These are phyloP conservation scores for Penicillium bialowiezense DNA, from an alignment of 495 filamentous ascomycete genomes.

Conservation along the genomic window DNA sequence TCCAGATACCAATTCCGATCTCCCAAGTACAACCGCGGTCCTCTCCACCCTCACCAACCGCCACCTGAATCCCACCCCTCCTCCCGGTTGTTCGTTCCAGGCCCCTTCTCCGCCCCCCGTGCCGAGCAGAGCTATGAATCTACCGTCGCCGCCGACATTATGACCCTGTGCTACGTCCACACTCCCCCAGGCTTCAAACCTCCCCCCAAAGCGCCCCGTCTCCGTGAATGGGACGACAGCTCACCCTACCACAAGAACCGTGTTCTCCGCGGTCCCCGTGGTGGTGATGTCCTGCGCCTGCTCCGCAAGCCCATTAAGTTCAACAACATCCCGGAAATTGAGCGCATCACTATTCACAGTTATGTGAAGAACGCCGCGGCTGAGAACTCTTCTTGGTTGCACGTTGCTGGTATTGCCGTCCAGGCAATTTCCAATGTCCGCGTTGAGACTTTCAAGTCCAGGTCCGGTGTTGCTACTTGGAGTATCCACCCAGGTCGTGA, in stretches of 20 bases:
- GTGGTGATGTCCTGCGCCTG: conserved; percentile 63
- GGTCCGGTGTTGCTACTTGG: conserved; percentile 64
- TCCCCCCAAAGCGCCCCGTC: conserved; percentile 61
- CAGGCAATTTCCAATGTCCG: conserved; percentile 84
- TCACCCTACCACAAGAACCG: conserved; percentile 94
- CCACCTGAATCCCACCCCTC: conserved; percentile 78
- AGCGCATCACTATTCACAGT: conserved; percentile 75
- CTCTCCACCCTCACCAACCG: conserved; percentile 87
- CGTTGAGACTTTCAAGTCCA: conserved; percentile 64
- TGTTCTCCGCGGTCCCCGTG: conserved; percentile 76
- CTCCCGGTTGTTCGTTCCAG: conserved; percentile 86
- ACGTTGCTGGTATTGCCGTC: conserved; percentile 77
- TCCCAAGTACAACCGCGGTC: conserved; percentile 90
- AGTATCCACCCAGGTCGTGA: conserved; percentile 50
- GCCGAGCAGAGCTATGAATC: conserved; percentile 86
- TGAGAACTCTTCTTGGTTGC: conserved; percentile 63
- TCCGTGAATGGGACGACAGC: conserved; percentile 83
- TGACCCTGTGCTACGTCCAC: conserved; percentile 86
- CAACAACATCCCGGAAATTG: conserved; percentile 79
- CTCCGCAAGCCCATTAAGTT: conserved; percentile 76
- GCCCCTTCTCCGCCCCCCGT: conserved; percentile 86
- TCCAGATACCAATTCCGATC: conserved; percentile 86
- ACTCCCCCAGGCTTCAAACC: conserved; percentile 67
- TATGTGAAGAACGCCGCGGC: conserved; percentile 61
- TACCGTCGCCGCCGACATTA: conserved; percentile 84